These are phyloP conservation scores for Leishmania braziliensis DNA, from an alignment of 208 protist genomes.

Conservation along the genomic window DNA sequence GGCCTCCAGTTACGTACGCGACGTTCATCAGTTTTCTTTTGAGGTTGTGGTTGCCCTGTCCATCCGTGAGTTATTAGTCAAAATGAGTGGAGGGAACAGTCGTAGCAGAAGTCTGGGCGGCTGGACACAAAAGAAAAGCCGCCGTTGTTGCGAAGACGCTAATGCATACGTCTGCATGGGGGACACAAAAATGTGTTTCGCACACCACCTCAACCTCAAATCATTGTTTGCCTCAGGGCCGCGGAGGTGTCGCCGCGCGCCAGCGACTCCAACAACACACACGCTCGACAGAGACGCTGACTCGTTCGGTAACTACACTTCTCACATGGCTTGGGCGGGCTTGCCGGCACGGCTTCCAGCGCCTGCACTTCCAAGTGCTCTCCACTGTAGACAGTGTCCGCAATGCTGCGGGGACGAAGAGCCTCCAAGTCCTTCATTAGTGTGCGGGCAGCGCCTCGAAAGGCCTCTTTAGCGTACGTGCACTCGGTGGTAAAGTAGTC, in stretches of 20 bases:
- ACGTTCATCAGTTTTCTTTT: not conserved
- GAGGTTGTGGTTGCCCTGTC: not conserved
- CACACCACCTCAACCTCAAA: not conserved
- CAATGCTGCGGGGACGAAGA: conserved; percentile 89
- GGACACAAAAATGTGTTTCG: not conserved
- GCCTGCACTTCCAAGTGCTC: conserved; percentile 82
- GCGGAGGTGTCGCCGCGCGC: conserved; percentile 62
- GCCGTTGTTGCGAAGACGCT: not conserved
- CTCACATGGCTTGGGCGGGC: conserved; percentile 62
- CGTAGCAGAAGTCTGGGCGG: not conserved
- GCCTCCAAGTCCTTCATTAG: conserved; percentile 95
- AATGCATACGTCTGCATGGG: not conserved
- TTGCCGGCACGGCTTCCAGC: conserved; percentile 31
- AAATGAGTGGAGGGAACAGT: not conserved
- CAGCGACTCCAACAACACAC: conserved; percentile 92
- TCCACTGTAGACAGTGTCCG: conserved; percentile 91
- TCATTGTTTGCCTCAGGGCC: conserved; percentile 35
- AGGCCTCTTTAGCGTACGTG: conserved; percentile 96
- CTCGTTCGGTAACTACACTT: conserved; percentile 93
- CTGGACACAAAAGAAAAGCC: not conserved
- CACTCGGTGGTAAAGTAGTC: conserved; percentile 98
- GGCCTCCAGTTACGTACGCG: too few relatives aligned
- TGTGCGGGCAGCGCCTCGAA: conserved; percentile 93
- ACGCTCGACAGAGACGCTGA: conserved; percentile 93
- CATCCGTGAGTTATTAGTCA: not conserved